These are phyloP conservation scores for Tuctoria greenei DNA, from an alignment of 176 grass and related monocot species.

Conservation along the genomic window DNA sequence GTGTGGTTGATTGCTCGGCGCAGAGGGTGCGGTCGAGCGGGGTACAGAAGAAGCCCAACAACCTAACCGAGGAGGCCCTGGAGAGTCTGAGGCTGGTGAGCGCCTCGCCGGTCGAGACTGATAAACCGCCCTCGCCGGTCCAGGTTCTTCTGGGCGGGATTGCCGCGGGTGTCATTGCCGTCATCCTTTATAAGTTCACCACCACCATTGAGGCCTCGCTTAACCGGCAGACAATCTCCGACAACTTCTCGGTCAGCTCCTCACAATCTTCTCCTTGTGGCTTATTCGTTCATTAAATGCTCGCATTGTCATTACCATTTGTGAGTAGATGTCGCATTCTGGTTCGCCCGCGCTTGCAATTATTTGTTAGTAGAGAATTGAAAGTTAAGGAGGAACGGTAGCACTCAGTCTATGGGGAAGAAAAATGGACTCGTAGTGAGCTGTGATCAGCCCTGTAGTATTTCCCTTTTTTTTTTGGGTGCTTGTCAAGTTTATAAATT, in stretches of 20 bases:
- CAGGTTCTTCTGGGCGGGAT: constrained; percentile 75
- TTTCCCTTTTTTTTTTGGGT: too few species aligned
- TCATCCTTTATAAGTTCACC: constrained; percentile 90
- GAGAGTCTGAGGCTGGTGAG: constrained; percentile 58
- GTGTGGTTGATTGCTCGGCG: neutral
- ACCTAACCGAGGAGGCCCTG: constrained; percentile 70
- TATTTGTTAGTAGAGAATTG: too few species aligned
- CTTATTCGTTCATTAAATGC: neutral
- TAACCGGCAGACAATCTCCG: constrained; percentile 70
- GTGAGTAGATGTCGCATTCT: neutral
- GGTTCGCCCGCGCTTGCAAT: too few species aligned
- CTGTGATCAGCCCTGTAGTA: neutral
- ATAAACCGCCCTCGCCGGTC: constrained; percentile 59
- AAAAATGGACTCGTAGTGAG: neutral
- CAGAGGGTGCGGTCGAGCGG: constrained; percentile 73
- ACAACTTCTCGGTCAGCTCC: constrained; percentile 83
- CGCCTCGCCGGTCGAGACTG: constrained; percentile 47
- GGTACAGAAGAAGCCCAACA: constrained; percentile 58
- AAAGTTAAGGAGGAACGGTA: neutral
- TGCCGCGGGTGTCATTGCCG: constrained; percentile 71
- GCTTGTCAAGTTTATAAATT: neutral
- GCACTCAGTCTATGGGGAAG: neutral
- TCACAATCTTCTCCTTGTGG: neutral
- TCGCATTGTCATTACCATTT: constrained; percentile 10
- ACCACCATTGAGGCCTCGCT: constrained; percentile 74